phyloP scores from a whole-genome alignment of 108 stramenopile species.

The Aurantiochytrium sp. region DNA sequence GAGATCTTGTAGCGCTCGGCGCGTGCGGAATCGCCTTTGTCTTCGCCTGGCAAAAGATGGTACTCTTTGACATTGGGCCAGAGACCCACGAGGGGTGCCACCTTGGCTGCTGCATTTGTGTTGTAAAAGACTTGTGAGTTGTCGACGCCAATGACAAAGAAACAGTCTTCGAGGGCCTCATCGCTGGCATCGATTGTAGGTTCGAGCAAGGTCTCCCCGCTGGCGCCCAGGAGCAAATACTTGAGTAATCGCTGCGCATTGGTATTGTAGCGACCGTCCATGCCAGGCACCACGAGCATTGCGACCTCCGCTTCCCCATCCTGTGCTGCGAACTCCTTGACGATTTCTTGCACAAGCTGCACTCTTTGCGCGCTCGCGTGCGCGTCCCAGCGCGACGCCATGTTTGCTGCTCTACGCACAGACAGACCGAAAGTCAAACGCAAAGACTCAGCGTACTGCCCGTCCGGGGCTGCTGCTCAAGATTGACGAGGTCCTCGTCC shows the following conservation, averaged over 20 bases:
- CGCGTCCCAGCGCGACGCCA: not conserved
- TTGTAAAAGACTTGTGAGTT: not conserved
- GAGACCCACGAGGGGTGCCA: not conserved
- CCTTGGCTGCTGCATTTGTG: not conserved
- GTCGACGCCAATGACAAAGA: not conserved
- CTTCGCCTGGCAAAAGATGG: not conserved
- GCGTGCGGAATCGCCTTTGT: not conserved
- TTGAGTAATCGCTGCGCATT: not conserved
- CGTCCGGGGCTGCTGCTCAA: no score
- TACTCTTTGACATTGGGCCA: slow-evolving; percentile 3
- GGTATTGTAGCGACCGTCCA: not conserved
- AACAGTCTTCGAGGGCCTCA: not conserved
- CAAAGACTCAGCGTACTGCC: not conserved
- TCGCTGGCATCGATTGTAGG: not conserved
- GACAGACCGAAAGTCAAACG: not conserved
- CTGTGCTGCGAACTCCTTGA: not conserved
- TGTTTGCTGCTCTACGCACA: not conserved
- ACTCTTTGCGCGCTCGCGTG: not conserved
- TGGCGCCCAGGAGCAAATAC: not conserved
- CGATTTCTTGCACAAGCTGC: not conserved
- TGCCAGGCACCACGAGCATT: not conserved
- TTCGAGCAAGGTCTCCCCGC: not conserved
- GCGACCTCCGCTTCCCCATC: not conserved
- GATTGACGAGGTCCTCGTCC: no score
- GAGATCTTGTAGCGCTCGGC: not conserved